phyloP scores from a whole-genome alignment of 257 asterid species.

The Solanum chmielewskii region DNA sequence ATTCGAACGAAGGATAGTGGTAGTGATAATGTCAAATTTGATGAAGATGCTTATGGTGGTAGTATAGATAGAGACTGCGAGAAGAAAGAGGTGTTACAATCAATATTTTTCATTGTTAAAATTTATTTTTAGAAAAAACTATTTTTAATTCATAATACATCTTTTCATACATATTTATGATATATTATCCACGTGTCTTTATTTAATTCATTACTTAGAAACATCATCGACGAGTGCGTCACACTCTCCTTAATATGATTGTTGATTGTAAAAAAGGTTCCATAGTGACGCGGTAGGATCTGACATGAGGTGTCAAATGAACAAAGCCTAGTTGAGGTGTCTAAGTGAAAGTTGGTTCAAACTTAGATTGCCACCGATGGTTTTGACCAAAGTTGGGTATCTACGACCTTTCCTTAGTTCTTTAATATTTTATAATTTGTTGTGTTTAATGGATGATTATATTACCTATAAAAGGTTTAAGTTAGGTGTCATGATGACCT shows the following conservation, averaged over 20 bases:
- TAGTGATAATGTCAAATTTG: not conserved
- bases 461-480: too few species aligned
- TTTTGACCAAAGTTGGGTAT: too few species aligned
- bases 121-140: too few species aligned
- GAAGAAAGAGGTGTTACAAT: not conserved
- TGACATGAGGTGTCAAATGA: not conserved
- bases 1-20: not conserved
- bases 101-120: too few species aligned
- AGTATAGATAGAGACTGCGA: not conserved
- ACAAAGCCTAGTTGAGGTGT: not conserved
- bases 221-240: not conserved
- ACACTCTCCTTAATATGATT: not conserved
- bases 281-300: not conserved
- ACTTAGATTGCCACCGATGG: too few species aligned
- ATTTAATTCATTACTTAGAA: not conserved
- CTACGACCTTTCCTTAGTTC: too few species aligned
- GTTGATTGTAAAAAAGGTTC: not conserved
- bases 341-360: not conserved
- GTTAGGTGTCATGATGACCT: too few species aligned
- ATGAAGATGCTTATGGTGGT: not conserved
- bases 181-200: not conserved
- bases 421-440: too few species aligned
- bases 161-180: not conserved
- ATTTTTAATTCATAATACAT: not conserved
- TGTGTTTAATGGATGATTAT: too few species aligned